These are phyloP conservation scores for Alternaria viburni DNA, from an alignment of 2,329 filamentous ascomycete genomes.

Conservation along the genomic window DNA sequence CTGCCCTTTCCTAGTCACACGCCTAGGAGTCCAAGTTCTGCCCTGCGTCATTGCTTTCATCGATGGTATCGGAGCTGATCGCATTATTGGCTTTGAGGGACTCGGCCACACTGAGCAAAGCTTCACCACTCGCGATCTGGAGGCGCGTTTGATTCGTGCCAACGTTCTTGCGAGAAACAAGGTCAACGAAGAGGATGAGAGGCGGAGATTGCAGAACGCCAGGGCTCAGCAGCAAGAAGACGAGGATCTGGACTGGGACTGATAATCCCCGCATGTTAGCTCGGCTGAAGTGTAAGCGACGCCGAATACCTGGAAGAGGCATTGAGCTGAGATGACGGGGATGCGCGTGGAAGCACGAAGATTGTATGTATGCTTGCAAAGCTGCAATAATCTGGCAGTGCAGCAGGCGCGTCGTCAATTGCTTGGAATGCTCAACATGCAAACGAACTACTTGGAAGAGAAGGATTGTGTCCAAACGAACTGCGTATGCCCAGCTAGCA, in stretches of 20 bases:
- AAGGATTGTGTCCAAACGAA: neutral
- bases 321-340: neutral
- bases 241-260: constrained; percentile 61
- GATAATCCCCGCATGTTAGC: constrained; percentile 14
- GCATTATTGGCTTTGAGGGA: constrained; percentile 66
- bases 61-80: constrained; percentile 61
- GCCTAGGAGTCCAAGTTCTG: constrained; percentile 63
- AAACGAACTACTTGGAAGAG: neutral
- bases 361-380: neutral
- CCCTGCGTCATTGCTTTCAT: constrained; percentile 65
- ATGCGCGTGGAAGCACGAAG: neutral
- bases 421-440: neutral
- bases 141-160: constrained; percentile 58
- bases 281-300: neutral
- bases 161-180: constrained; percentile 61
- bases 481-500: neutral
- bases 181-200: constrained; percentile 54
- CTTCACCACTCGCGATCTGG: constrained; percentile 62
- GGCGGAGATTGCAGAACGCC: constrained; percentile 32
- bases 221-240: constrained; percentile 46
- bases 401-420: neutral
- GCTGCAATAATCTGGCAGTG: neutral
- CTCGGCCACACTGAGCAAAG: constrained; percentile 60
- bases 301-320: neutral
- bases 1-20: constrained; percentile 64